Base-by-base conservation (phyloP, 164 flowering plant species). In the Annona squamosa region DNA sequence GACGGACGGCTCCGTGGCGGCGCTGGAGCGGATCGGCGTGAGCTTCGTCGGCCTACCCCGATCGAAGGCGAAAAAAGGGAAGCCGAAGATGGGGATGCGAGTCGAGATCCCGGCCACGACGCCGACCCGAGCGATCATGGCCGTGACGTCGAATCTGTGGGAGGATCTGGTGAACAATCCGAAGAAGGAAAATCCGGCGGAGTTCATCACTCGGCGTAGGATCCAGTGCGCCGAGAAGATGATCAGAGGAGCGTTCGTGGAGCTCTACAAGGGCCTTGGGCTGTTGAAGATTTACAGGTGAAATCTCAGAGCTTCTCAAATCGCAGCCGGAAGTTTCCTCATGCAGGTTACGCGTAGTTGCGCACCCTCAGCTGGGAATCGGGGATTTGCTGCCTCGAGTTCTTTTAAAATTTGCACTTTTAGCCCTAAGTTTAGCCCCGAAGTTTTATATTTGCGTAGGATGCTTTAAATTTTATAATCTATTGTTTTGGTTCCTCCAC, bases 241-340 rank as follows among this genome's bases (percentile, higher is more conserved):
- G 91, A 91, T 95, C 5, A 76, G 98, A 79, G 86, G 87, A 0
- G 97, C 98, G 9, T 96, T 87, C 76, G 97, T 96, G 41, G 99
- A 96, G 79, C 94, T 96, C 77, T 96, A 96, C 77, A 80, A 80
- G 73, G 98, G 97, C 48, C 95, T 92, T 66, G 90, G 89, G 19
- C 82, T 93, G 1, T 81, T 96, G 2, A 91, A 86, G 77, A 91
- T 91, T 70, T 96, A 88, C 87, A 88, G 99, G 99, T 81, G 12
- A 26, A 26, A 26, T 26, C 37, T 26, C 37, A 26, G 37, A 26
- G 37, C 37, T 26, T 26, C 37, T 26, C 37, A 26, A 26, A 26
- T 26, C 37, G 0, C 37, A 26, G 37, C 37, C 37, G 37, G 37
- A 0, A 26, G 37, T 26, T 26, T 26, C 37, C 37, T 26, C 37